Percentiles rank a stretch among this genome's conserved stretches.
These are phyloP conservation scores for Dianthus caryophyllus DNA, from an alignment of 148 eudicot species.

Conservation along the genomic window DNA sequence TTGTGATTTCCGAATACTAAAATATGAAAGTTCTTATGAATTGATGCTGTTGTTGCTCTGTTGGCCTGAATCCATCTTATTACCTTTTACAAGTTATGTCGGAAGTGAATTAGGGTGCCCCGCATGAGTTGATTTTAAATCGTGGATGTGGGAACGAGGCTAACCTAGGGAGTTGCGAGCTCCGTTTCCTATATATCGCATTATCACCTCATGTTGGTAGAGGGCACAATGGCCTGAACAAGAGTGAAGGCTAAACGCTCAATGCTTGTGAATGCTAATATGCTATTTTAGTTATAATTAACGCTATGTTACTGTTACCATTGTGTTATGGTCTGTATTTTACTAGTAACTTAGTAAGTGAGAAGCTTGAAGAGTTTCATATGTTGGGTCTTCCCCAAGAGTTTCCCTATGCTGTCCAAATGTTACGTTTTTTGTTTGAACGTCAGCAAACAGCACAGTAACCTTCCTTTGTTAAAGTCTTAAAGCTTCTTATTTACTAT, in stretches of 20 bases:
- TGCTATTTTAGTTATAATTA: background rate
- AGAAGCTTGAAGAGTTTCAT: background rate
- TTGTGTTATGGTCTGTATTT: too few species aligned
- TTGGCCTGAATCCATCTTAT: too few species aligned
- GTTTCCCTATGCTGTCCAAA: background rate
- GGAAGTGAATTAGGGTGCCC: background rate
- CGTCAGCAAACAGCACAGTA: background rate
- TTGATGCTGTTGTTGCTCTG: background rate
- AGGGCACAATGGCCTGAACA: background rate
- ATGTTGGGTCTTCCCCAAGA: background rate
- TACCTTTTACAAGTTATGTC: background rate
- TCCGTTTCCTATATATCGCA: too few species aligned
- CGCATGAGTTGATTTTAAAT: too few species aligned
- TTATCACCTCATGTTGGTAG: too few species aligned
- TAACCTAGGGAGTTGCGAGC: background rate
- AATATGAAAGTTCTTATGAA: background rate
- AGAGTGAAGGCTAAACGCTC: background rate
- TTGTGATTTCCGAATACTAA: background rate
- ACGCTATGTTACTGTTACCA: background rate
- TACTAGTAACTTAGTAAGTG: too few species aligned
- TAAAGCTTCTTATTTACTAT: background rate
- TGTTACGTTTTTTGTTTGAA: background rate
- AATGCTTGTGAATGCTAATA: background rate
- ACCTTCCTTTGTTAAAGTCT: background rate
- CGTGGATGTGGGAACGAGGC: background rate